These are phyloP conservation scores for Aspergillus hortae DNA, from an alignment of 2,329 filamentous ascomycete species.

Conservation along the genomic window DNA sequence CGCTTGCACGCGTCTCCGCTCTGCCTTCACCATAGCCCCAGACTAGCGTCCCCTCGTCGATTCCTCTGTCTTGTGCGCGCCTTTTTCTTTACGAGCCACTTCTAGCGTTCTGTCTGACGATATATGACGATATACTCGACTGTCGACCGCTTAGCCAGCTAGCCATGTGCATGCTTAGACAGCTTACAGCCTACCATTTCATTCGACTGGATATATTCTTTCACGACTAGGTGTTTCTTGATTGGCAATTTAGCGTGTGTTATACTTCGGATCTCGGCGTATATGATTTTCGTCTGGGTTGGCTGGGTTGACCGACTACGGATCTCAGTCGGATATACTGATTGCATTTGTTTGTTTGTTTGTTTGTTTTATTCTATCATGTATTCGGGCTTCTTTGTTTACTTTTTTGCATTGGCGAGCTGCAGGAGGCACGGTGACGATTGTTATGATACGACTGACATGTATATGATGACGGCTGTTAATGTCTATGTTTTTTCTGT, in stretches of 20 bases:
- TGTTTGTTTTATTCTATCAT: neutral
- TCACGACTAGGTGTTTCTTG: slow-evolving; percentile 15
- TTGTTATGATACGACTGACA: slow-evolving; percentile 22
- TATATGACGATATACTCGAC: slow-evolving; percentile 15
- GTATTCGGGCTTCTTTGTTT: slow-evolving; percentile 3
- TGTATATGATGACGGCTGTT: slow-evolving; percentile 13
- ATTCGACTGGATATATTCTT: slow-evolving; percentile 19
- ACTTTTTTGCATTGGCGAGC: slow-evolving; percentile 17
- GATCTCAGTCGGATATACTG: slow-evolving; percentile 7
- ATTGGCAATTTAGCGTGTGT: slow-evolving; percentile 21
- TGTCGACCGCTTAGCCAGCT: slow-evolving; percentile 20
- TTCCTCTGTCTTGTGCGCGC: slow-evolving; percentile 8
- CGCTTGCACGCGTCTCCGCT: slow-evolving; percentile 7
- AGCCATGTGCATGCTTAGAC: slow-evolving; percentile 25
- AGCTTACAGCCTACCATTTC: slow-evolving; percentile 16
- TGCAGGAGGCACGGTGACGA: slow-evolving; percentile 12
- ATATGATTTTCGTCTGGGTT: slow-evolving; percentile 11
- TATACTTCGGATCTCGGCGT: slow-evolving; percentile 18
- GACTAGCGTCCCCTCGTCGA: slow-evolving; percentile 8
- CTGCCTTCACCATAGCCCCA: slow-evolving; percentile 5
- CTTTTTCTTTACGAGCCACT: slow-evolving; percentile 10
- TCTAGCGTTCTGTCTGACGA: slow-evolving; percentile 8
- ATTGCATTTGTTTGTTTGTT: neutral
- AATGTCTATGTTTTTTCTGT: slow-evolving; percentile 12
- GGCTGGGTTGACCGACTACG: slow-evolving; percentile 11